These are phyloP conservation scores for Globisporangium acanthophoron DNA, from an alignment of 352 stramenopile species.

Conservation along the genomic window DNA sequence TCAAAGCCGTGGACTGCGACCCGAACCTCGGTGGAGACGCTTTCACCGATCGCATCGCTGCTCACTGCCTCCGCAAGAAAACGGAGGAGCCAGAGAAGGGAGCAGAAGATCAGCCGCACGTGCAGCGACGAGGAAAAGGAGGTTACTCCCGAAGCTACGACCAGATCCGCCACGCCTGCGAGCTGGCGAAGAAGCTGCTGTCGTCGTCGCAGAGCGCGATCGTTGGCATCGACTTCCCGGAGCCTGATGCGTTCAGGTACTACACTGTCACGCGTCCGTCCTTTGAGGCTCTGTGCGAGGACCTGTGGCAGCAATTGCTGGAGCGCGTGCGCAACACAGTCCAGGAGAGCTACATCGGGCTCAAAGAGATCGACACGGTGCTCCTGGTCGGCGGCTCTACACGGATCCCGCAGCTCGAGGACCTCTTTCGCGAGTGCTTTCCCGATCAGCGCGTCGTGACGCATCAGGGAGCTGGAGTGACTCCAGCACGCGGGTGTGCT, in stretches of 20 bases:
- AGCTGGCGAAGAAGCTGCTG: constrained; percentile 41
- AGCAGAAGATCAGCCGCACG: background rate
- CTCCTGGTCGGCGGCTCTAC: constrained; percentile 29
- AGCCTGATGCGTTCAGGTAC: constrained; percentile 16
- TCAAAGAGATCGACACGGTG: constrained; percentile 23
- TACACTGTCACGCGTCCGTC: constrained; percentile 27
- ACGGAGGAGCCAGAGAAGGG: background rate
- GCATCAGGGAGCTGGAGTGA: background rate
- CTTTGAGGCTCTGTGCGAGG: constrained; percentile 32
- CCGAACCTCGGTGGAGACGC: constrained; percentile 15
- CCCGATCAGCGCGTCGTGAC: constrained; percentile 5
- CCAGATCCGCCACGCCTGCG: constrained; percentile 27
- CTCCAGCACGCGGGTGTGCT: constrained; percentile 13
- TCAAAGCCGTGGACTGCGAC: constrained; percentile 11
- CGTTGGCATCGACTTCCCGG: constrained; percentile 26
- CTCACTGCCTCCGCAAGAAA: constrained; percentile 13
- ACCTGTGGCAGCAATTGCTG: constrained; percentile 23
- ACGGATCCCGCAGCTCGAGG: constrained; percentile 19
- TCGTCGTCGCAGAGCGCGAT: constrained; percentile 22
- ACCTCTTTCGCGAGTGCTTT: constrained; percentile 19
- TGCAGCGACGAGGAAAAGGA: background rate
- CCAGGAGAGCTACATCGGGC: constrained; percentile 11
- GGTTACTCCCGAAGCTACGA: constrained; percentile 5
- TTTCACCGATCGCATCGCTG: constrained; percentile 23
- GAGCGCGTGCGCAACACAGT: constrained; percentile 20